Base-by-base conservation (phyloP, 2,329 filamentous ascomycete genomes). In the Penicillium sp. region DNA sequence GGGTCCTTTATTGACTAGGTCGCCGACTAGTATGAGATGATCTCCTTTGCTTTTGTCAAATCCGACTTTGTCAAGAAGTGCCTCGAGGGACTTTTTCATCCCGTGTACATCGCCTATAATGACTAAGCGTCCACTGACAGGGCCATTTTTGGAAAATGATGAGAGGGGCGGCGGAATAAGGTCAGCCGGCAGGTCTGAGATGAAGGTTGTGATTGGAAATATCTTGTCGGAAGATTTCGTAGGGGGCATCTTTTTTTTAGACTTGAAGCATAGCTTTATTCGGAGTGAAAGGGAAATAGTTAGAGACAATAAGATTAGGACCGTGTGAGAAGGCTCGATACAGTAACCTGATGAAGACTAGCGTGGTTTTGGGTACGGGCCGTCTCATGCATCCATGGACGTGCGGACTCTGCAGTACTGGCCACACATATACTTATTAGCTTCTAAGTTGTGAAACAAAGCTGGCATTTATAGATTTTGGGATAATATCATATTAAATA, bases 91-190 rank as follows among this genome's bases (percentile, higher is more conserved):
- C 9, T 61, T 56, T 51, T 34, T 58, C 62, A 65, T 65, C 4
- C 63, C 63, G 53, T 65, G 63, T 10, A 65, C 55, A 53, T 65
- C 63, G 40, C 63, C 63, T 45, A 65, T 41, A 50, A 65, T 60
- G 27, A 65, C 41, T 44, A 65, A 50, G 41, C 63, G 63, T 46
- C 60, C 51, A 41, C 25, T 33, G 15, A 6, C n/a, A 33, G 36
- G 15, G 38, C 7, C 56, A 60, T 60, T 55, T 33, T 55, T 25
- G 5, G 49, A 31, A 29, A 46, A 49, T n/a, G 53, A 41, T 41
- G 23, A 19, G 7, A 29, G 43, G 16, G 29, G 13, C 11, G 51
- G 59, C n/a, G 29, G 50, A 33, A 61, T 57, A 29, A 44, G 15
- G 29, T 39, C 38, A n/a, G 25, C 23, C 1, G 66, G 54, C 46